Conservation (phyloP, 129 eudicot genomes). For the Escallonia rubra region DNA sequence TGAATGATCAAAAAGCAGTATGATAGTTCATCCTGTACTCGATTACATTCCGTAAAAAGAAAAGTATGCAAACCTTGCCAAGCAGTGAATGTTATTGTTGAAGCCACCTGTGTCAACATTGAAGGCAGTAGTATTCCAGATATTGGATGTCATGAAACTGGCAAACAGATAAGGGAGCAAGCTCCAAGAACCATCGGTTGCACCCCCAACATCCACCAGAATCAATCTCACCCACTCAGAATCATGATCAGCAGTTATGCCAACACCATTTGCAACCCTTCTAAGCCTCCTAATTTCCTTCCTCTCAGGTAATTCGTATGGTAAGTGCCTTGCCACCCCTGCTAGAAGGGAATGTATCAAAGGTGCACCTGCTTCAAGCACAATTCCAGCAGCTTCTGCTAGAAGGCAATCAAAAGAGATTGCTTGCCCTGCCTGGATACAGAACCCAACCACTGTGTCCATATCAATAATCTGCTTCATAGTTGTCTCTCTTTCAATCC, state of each 20-base stretch:
- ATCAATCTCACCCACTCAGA: constrained; percentile 80
- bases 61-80: constrained; percentile 66
- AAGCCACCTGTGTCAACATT: constrained; percentile 97
- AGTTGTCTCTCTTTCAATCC: constrained; percentile 74
- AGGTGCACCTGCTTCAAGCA: constrained; percentile 91
- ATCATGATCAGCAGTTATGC: constrained; percentile 63
- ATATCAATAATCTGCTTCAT: constrained; percentile 78
- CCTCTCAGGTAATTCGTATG: constrained; percentile 80
- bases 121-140: constrained; percentile 88
- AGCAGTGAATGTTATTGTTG: constrained; percentile 84
- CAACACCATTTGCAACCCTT: constrained; percentile 76
- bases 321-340: constrained; percentile 61
- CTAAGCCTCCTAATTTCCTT: constrained; percentile 76
- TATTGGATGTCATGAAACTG: constrained; percentile 79
- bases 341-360: constrained; percentile 67
- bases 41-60: neutral
- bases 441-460: constrained; percentile 86
- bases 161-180: constrained; percentile 84
- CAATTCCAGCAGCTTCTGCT: constrained; percentile 83
- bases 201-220: constrained; percentile 86
- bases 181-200: constrained; percentile 84
- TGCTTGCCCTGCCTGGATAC: constrained; percentile 97
- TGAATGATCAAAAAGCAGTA: neutral
- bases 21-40: neutral
- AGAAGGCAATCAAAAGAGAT: constrained; percentile 72